Evolutionary conservation across 176 grass and related monocot genomes (phyloP).

Genomic region (Saccharum spontaneum): DNA sequence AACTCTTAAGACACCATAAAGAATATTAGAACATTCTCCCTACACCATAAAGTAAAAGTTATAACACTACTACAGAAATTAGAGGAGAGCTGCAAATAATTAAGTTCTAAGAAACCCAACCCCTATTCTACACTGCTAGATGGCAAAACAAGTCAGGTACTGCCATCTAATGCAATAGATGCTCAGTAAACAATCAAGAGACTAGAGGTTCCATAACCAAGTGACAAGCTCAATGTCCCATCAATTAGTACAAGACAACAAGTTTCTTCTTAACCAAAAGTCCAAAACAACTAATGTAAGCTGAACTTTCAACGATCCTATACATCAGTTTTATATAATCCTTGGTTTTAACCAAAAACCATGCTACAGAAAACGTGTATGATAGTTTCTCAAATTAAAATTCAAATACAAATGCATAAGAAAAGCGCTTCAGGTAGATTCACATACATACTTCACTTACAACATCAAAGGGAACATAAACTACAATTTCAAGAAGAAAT

Average conservation of each 20-base stretch:
- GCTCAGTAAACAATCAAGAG: neutral
- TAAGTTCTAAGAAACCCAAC: neutral
- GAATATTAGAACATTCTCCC: slow-evolving; percentile 1
- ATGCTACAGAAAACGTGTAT: neutral
- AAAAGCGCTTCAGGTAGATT: slow-evolving; percentile 6
- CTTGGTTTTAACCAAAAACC: neutral
- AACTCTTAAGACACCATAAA: neutral
- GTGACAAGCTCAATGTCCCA: neutral
- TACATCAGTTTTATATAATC: neutral
- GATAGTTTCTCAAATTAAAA: slow-evolving; percentile 24
- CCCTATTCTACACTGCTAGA: slow-evolving; percentile 14
- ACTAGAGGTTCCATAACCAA: neutral
- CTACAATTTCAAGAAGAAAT: neutral
- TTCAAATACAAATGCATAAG: neutral
- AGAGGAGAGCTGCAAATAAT: neutral
- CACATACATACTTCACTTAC: slow-evolving; percentile 11
- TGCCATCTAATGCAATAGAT: neutral
- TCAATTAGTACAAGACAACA: neutral
- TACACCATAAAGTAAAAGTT: neutral
- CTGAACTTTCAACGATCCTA: neutral
- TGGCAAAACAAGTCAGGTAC: slow-evolving; percentile 5
- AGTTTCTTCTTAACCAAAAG: neutral
- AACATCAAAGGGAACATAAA: slow-evolving; percentile 5
- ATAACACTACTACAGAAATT: neutral
- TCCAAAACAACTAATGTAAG: neutral